Evolutionary conservation across 23 red algal genomes (phyloP).

Genomic region (Cyanidiococcus yangmingshanensis): DNA sequence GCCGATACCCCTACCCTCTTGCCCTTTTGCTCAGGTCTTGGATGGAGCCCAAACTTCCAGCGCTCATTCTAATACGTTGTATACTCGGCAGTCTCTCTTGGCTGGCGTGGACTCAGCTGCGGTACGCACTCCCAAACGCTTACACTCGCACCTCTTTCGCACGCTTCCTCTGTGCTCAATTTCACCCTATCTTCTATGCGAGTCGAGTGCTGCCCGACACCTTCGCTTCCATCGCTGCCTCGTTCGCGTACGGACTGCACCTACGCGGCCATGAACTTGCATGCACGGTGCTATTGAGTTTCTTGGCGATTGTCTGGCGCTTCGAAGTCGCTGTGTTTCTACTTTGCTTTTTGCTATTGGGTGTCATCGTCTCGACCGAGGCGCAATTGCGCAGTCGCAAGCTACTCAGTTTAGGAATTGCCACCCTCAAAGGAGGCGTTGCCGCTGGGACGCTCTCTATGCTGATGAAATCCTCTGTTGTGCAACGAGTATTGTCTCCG

Average conservation of each 20-base stretch:
- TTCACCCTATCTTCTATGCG: conserved; percentile 68
- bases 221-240: conserved; percentile 48
- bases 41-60: not conserved
- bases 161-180: conserved; percentile 36
- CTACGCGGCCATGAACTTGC: conserved; percentile 6
- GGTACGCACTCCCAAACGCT: conserved; percentile 18
- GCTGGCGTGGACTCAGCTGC: conserved; percentile 22
- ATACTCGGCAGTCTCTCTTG: not conserved
- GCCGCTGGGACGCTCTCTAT: conserved; percentile 43
- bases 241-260: conserved; percentile 31
- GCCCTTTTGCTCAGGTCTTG: conserved; percentile 20
- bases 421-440: conserved; percentile 14
- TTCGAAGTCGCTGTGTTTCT: conserved; percentile 54
- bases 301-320: conserved; percentile 51
- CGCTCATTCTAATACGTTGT: conserved; percentile 8
- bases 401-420: not conserved
- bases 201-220: conserved; percentile 58
- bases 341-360: conserved; percentile 32
- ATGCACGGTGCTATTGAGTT: conserved; percentile 28
- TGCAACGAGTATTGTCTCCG: conserved; percentile 49
- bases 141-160: conserved; percentile 26
- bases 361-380: not conserved
- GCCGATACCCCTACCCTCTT: conserved; percentile 11
- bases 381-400: not conserved
- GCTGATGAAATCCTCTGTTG: conserved; percentile 59